These are phyloP conservation scores for Leishmania amazonensis DNA, from an alignment of 208 protist species.

Conservation along the genomic window DNA sequence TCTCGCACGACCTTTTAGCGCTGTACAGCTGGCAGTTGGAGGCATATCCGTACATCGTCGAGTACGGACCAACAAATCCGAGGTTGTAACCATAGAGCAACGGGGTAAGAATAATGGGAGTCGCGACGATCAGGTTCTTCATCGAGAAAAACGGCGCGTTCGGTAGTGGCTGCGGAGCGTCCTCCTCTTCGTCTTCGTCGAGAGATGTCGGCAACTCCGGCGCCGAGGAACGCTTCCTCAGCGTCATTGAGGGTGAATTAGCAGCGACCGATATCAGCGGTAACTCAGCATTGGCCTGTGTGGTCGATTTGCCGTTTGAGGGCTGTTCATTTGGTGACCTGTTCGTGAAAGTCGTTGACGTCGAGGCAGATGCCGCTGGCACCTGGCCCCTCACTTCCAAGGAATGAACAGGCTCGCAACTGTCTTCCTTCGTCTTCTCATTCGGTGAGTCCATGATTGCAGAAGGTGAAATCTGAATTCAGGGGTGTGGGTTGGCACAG, in stretches of 20 bases:
- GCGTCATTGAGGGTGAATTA: background rate
- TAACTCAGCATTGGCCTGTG: background rate
- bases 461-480: background rate
- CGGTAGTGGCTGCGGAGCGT: background rate
- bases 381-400: background rate
- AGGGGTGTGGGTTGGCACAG: background rate
- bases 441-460: background rate
- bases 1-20: conserved; percentile 27
- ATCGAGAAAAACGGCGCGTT: conserved; percentile 9
- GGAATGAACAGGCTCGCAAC: background rate
- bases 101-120: conserved; percentile 23
- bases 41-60: conserved; percentile 36
- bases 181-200: background rate
- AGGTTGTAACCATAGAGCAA: conserved; percentile 45
- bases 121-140: conserved; percentile 13
- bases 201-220: background rate
- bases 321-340: background rate
- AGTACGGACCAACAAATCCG: conserved; percentile 53
- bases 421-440: background rate
- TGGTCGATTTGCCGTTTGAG: background rate
- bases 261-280: background rate
- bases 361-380: background rate
- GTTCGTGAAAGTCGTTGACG: background rate
- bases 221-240: background rate
- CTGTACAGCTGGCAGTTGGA: conserved; percentile 54